A percentile compares a stretch with the other conserved stretches of the same genome.
These are phyloP conservation scores for Alternaria sp. DNA, from an alignment of 2,329 filamentous ascomycete genomes.

Conservation along the genomic window DNA sequence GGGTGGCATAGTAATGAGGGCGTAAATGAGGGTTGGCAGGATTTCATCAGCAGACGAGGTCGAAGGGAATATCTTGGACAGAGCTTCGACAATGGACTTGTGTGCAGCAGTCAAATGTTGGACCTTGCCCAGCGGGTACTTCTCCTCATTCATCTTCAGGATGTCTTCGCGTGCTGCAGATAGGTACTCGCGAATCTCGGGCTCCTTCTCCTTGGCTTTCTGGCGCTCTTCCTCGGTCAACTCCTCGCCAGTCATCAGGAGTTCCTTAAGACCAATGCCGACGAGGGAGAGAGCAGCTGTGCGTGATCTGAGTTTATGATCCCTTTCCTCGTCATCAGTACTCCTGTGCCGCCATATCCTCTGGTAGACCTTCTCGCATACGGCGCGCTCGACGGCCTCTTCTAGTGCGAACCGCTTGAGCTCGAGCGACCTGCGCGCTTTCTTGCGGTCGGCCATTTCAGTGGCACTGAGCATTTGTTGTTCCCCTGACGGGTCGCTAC, in stretches of 20 bases:
- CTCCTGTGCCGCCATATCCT: conserved; percentile 90
- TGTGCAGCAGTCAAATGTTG: conserved; percentile 87
- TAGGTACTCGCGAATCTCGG: conserved; percentile 76
- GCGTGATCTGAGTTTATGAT: conserved; percentile 92
- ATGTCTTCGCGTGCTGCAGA: conserved; percentile 72
- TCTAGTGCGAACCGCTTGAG: conserved; percentile 78
- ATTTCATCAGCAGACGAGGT: conserved; percentile 95
- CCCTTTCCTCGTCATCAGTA: conserved; percentile 91
- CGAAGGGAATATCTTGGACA: conserved; percentile 69
- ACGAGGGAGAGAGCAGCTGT: conserved; percentile 90
- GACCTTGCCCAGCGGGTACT: conserved; percentile 89
- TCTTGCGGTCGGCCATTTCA: conserved; percentile 81
- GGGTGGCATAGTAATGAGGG: conserved; percentile 86
- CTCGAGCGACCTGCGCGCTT: conserved; percentile 77
- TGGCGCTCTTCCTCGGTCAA: conserved; percentile 63
- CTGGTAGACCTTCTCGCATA: conserved; percentile 82
- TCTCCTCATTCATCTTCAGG: conserved; percentile 81
- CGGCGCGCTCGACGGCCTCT: conserved; percentile 86
- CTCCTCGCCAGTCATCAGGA: conserved; percentile 66
- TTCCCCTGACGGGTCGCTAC: conserved; percentile 51
- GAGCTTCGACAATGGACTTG: conserved; percentile 90
- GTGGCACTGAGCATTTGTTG: conserved; percentile 91
- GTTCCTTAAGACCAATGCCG: conserved; percentile 84
- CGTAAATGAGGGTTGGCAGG: conserved; percentile 94
- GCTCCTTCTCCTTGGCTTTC: conserved; percentile 59